These are phyloP conservation scores for Farysia itapuensis DNA, from an alignment of 1,284 basidiomycete genomes.

Conservation along the genomic window DNA sequence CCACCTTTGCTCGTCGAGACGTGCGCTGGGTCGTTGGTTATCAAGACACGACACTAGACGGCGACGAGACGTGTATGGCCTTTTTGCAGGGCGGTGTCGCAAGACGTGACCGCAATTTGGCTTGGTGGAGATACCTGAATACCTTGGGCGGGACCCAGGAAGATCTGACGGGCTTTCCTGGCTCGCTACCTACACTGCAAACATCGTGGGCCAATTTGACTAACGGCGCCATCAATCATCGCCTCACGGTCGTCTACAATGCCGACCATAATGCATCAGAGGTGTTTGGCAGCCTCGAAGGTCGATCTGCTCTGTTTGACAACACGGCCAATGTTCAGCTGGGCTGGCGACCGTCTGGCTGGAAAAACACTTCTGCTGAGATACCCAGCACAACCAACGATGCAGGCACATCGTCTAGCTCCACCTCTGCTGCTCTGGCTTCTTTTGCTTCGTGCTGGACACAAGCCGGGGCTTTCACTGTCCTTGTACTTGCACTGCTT, in stretches of 20 bases:
- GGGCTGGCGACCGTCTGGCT: constrained; percentile 54
- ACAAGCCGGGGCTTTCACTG: no score
- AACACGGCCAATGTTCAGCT: constrained; percentile 33
- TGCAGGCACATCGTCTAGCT: neutral
- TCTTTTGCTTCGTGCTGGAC: neutral
- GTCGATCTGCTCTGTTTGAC: constrained; percentile 49
- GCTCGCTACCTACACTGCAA: constrained; percentile 8
- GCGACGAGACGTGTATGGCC: constrained; percentile 58
- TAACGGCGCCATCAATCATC: constrained; percentile 23
- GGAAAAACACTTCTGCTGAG: no score
- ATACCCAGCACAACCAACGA: no score
- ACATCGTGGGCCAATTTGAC: constrained; percentile 37
- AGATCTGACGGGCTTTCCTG: constrained; percentile 52
- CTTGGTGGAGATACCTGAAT: constrained; percentile 57
- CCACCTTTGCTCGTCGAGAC: constrained; percentile 41
- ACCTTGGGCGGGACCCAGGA: constrained; percentile 45
- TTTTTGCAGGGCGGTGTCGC: constrained; percentile 51
- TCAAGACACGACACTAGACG: constrained; percentile 41
- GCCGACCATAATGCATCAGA: constrained; percentile 46
- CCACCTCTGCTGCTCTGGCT: neutral
- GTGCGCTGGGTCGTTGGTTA: constrained; percentile 53
- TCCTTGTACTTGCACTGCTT: no score
- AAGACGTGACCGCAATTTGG: constrained; percentile 52
- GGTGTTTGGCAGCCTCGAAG: constrained; percentile 45
- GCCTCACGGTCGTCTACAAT: constrained; percentile 44